Evolutionary conservation across 176 grass and related monocot species (phyloP).

Genomic region (Stipa capillata): DNA sequence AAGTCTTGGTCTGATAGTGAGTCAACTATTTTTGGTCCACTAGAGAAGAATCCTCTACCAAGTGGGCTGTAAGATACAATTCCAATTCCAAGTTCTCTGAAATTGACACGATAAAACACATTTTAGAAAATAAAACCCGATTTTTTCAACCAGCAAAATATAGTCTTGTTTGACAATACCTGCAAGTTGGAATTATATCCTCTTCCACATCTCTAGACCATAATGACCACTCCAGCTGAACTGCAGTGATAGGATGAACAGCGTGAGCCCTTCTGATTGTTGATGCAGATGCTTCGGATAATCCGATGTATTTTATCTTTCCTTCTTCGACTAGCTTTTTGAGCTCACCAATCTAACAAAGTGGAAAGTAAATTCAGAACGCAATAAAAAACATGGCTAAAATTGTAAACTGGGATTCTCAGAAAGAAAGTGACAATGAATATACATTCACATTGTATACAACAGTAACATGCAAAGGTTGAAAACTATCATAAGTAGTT

Average conservation of each 20-base stretch:
- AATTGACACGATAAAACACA: not conserved
- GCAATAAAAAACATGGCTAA: not conserved
- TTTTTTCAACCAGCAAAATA: not conserved
- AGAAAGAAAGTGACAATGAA: too few species aligned
- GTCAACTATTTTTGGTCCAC: slow-evolving; percentile 34
- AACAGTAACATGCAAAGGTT: not conserved
- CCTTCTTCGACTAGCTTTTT: slow-evolving; percentile 67
- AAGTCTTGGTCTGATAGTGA: slow-evolving; percentile 31
- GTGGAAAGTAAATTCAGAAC: not conserved
- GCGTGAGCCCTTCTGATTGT: slow-evolving; percentile 67
- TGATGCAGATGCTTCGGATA: slow-evolving; percentile 51
- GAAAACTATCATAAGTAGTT: too few species aligned
- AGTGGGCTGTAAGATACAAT: slow-evolving; percentile 60
- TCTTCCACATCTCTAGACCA: slow-evolving; percentile 58
- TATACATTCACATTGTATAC: not conserved
- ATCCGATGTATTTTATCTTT: slow-evolving; percentile 62
- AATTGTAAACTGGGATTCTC: not conserved
- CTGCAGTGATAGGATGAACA: slow-evolving; percentile 53
- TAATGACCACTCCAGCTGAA: slow-evolving; percentile 60
- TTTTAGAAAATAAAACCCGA: not conserved
- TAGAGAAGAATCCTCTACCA: slow-evolving; percentile 49
- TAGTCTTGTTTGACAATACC: not conserved
- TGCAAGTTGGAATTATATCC: slow-evolving; percentile 54
- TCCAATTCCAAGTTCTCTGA: slow-evolving; percentile 26
- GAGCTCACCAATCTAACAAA: slow-evolving; percentile 44